Conservation (phyloP, 75 land plant genomes). For the Pinus albicaulis region DNA sequence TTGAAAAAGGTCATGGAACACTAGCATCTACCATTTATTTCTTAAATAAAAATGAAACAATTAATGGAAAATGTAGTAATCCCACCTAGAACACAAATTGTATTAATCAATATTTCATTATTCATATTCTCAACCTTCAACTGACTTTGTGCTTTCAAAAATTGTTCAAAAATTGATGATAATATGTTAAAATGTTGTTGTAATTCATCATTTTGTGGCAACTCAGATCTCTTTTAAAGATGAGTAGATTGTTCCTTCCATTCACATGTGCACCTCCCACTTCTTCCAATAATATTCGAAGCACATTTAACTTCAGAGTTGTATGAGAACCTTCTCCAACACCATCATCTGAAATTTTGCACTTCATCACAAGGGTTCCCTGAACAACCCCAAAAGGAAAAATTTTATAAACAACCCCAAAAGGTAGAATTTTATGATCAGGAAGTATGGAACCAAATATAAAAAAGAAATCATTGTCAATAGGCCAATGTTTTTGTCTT, state of each 20-base stretch:
- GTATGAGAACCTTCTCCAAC: not conserved
- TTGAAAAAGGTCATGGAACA: not conserved
- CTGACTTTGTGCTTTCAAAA: not conserved
- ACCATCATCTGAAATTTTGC: conserved; percentile 4
- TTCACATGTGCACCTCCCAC: conserved; percentile 25
- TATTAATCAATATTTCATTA: conserved; percentile 19
- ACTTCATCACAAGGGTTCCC: conserved; percentile 30
- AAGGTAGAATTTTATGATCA: not conserved
- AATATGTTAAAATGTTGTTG: conserved; percentile 8
- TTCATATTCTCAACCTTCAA: conserved; percentile 17
- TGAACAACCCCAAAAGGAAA: conserved; percentile 12
- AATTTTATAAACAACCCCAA: too few relatives aligned
- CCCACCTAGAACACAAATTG: conserved; percentile 20
- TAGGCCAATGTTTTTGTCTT: conserved; percentile 39
- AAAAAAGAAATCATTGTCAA: conserved; percentile 28
- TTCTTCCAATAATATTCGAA: conserved; percentile 38
- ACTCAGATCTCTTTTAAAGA: conserved; percentile 13
- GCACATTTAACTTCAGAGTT: conserved; percentile 22
- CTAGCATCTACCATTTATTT: not conserved
- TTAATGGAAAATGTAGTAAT: conserved; percentile 13
- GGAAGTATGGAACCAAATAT: conserved; percentile 32
- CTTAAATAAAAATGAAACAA: conserved; percentile 8
- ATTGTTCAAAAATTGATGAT: conserved; percentile 16
- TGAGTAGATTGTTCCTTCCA: conserved; percentile 22
- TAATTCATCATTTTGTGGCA: conserved; percentile 17